phyloP scores from a whole-genome alignment of 2,329 filamentous ascomycete species.

The Aspergillus aculeatus region DNA sequence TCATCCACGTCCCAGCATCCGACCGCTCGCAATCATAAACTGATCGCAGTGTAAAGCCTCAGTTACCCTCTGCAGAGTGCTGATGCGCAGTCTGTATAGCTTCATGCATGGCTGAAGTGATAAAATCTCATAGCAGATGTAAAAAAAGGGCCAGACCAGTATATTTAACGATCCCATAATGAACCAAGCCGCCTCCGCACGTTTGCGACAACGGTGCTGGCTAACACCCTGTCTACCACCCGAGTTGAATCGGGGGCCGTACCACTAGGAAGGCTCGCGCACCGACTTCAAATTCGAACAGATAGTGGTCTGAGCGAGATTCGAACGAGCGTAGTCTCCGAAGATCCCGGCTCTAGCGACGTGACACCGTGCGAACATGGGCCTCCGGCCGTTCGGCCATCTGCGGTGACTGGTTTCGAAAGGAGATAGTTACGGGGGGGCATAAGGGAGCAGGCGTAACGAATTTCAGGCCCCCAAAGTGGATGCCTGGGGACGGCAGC shows the following conservation, averaged over 20 bases:
- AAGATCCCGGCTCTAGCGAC: neutral
- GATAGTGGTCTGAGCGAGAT: neutral
- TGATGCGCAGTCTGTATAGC: neutral
- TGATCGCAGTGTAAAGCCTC: neutral
- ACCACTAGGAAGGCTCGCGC: neutral
- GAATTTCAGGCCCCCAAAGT: neutral
- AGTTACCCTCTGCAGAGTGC: neutral
- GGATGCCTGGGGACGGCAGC: neutral
- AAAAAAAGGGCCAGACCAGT: neutral
- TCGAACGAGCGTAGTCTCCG: neutral
- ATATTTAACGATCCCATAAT: neutral
- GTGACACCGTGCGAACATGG: neutral
- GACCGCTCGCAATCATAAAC: neutral
- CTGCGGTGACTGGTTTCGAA: neutral
- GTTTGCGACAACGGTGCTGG: neutral
- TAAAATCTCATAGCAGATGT: neutral
- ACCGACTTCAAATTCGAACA: neutral
- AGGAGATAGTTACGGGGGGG: neutral
- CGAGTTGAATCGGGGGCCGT: neutral
- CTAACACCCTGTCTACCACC: neutral
- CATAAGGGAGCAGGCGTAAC: neutral
- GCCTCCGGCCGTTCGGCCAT: neutral
- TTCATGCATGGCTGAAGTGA: neutral
- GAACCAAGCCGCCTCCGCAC: neutral
- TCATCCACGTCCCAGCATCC: no score